phyloP scores from a whole-genome alignment of 257 asterid genomes.

The Hygrophila difformis region DNA sequence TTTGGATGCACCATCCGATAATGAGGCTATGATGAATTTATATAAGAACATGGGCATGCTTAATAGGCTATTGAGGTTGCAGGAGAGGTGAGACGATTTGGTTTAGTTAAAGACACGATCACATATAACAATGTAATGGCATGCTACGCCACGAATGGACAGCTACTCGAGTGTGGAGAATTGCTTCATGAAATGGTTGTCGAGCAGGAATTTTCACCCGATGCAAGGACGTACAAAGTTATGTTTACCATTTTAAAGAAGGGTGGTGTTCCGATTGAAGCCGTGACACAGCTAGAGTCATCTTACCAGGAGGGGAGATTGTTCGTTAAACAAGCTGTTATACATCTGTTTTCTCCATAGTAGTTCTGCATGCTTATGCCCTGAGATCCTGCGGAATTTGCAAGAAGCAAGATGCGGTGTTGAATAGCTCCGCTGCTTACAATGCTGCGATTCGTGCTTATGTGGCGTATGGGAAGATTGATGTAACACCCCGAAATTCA shows the following conservation, averaged over 20 bases:
- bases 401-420: constrained; percentile 29
- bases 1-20: too few relatives aligned
- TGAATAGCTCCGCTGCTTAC: constrained; percentile 43
- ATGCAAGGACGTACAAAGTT: constrained; percentile 56
- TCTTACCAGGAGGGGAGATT: constrained; percentile 58
- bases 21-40: constrained; percentile 78
- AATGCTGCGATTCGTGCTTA: constrained; percentile 73
- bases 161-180: constrained; percentile 65
- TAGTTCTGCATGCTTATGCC: constrained; percentile 62
- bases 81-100: constrained; percentile 58
- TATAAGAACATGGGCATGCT: constrained; percentile 91
- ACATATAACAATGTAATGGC: constrained; percentile 71
- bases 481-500: too few relatives aligned
- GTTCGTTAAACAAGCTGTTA: constrained; percentile 66
- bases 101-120: constrained; percentile 47
- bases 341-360: constrained; percentile 51
- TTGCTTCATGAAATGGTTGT: constrained; percentile 72
- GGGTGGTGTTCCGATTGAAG: constrained; percentile 56
- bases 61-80: constrained; percentile 70
- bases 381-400: constrained; percentile 60
- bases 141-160: constrained; percentile 63
- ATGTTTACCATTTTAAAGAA: constrained; percentile 63
- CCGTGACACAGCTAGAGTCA: constrained; percentile 50
- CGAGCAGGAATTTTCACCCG: constrained; percentile 44
- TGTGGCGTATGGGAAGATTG: constrained; percentile 52